phyloP scores from a whole-genome alignment of 345 rosid species.

The Kernera saxatilis region DNA sequence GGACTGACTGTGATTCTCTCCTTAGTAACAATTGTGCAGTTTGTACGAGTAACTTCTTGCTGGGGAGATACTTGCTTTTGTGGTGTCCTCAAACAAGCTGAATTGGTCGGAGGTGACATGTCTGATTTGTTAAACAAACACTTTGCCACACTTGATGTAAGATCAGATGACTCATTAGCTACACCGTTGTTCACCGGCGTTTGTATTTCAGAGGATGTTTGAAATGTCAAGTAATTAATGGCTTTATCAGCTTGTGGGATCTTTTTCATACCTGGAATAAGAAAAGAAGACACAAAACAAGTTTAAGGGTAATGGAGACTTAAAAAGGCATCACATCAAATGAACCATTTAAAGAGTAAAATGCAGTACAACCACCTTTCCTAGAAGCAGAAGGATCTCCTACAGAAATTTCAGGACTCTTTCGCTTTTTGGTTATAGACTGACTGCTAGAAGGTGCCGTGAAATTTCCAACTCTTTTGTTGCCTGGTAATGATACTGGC shows the following conservation, averaged over 20 bases:
- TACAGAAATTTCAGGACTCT: conserved; percentile 26
- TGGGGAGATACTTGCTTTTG: conserved; percentile 37
- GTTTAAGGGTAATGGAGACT: not conserved
- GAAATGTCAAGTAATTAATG: conserved; percentile 26
- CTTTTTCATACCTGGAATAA: conserved; percentile 1
- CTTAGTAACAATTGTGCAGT: conserved; percentile 59
- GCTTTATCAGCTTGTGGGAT: conserved; percentile 3
- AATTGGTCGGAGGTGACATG: conserved; percentile 38
- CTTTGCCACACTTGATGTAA: conserved; percentile 58
- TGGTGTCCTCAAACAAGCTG: conserved; percentile 58
- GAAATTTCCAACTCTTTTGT: conserved; percentile 13
- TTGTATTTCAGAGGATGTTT: conserved; percentile 23
- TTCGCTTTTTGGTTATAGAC: conserved; percentile 47
- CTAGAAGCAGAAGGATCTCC: conserved; percentile 41
- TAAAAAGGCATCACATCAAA: not conserved
- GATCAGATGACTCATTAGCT: conserved; percentile 21
- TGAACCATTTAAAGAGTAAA: not conserved
- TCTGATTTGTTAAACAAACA: conserved; percentile 54
- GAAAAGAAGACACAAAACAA: not conserved
- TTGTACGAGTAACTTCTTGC: conserved; percentile 49
- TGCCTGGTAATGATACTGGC: conserved; percentile 39
- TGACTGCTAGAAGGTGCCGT: conserved; percentile 31
- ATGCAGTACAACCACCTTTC: conserved; percentile 17
- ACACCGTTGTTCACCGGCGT: conserved; percentile 8
- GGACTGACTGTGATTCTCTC: conserved; percentile 78